These are phyloP conservation scores for Picochlorum sp. DNA, from an alignment of 139 green algal genomes.

Conservation along the genomic window DNA sequence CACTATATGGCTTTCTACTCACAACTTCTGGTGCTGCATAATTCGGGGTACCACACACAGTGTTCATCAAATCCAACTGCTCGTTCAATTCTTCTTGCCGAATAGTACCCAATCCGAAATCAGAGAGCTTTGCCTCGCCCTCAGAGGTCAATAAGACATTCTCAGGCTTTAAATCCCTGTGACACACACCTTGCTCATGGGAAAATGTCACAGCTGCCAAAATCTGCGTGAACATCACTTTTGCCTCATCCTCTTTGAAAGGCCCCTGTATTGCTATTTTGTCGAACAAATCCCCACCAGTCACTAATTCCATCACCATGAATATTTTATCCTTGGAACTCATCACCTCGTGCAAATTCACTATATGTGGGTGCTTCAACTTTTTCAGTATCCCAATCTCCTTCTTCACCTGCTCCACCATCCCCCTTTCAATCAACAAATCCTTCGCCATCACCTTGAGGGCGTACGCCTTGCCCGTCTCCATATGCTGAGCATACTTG, in stretches of 20 bases:
- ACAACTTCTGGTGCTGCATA: slow-evolving; percentile 71
- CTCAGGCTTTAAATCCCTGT: slow-evolving; percentile 65
- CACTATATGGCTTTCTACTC: slow-evolving; percentile 32
- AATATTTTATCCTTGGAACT: slow-evolving; percentile 55
- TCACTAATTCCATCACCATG: slow-evolving; percentile 70
- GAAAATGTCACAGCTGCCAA: slow-evolving; percentile 56
- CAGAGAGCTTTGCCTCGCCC: slow-evolving; percentile 43
- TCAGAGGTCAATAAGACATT: slow-evolving; percentile 44
- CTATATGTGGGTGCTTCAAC: slow-evolving; percentile 54
- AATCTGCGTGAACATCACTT: slow-evolving; percentile 55
- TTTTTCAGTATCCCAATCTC: slow-evolving; percentile 60
- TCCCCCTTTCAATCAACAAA: slow-evolving; percentile 18
- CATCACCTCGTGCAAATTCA: slow-evolving; percentile 63
- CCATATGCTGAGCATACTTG: slow-evolving; percentile 48
- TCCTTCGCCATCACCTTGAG: slow-evolving; percentile 61
- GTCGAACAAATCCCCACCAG: slow-evolving; percentile 65
- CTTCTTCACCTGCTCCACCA: slow-evolving; percentile 38
- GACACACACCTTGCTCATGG: slow-evolving; percentile 33
- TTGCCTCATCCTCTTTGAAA: slow-evolving; percentile 40
- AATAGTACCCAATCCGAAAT: slow-evolving; percentile 51
- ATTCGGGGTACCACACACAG: slow-evolving; percentile 67
- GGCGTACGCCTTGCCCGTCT: slow-evolving; percentile 48
- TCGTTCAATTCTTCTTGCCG: slow-evolving; percentile 1
- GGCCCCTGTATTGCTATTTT: slow-evolving; percentile 44
- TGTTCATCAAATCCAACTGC: slow-evolving; percentile 36